Conservation (phyloP, 768 basidiomycete genomes). For the Clavulina sp. region DNA sequence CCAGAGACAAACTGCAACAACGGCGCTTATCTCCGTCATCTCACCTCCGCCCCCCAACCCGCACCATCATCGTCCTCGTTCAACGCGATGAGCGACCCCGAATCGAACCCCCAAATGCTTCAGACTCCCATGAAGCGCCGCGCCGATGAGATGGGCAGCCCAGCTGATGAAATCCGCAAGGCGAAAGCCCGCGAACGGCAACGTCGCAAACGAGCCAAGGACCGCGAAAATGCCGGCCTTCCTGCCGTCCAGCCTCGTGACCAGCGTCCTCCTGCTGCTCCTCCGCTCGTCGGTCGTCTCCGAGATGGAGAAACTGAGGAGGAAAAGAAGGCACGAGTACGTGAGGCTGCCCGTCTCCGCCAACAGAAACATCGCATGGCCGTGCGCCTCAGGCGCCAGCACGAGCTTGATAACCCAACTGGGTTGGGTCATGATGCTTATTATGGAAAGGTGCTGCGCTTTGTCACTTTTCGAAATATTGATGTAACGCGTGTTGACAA, state of each 20-base stretch:
- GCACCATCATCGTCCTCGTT: background rate
- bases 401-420: constrained; percentile 35
- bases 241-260: background rate
- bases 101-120: background rate
- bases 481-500: too few relatives aligned
- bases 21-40: too few relatives aligned
- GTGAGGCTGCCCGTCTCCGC: constrained; percentile 60
- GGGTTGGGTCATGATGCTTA: constrained; percentile 15
- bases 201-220: constrained; percentile 60
- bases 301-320: constrained; percentile 19
- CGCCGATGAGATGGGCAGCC: background rate
- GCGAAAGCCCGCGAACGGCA: constrained; percentile 80
- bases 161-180: constrained; percentile 20
- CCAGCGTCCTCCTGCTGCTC: too few relatives aligned
- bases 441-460: background rate
- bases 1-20: too few relatives aligned
- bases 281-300: background rate
- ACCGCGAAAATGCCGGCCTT: background rate
- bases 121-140: background rate
- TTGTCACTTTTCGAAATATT: too few relatives aligned
- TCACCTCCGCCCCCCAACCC: background rate
- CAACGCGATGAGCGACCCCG: background rate
- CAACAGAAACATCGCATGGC: constrained; percentile 67
- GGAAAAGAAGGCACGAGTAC: constrained; percentile 48
- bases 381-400: constrained; percentile 65